Base-by-base conservation (phyloP, 2,329 filamentous ascomycete species). In the Pseudodiploospora longispora region DNA sequence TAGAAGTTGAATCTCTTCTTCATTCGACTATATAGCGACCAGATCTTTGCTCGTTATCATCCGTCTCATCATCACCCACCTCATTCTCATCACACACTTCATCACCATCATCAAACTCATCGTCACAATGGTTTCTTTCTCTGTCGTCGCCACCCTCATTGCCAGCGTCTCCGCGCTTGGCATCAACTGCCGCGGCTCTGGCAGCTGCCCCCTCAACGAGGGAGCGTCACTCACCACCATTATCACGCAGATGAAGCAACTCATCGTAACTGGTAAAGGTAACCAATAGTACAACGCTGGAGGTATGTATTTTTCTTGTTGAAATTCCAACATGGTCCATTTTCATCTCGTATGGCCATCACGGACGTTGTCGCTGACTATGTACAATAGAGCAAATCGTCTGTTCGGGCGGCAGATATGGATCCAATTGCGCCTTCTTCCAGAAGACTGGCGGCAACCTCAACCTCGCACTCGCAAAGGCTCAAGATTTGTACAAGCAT, bases 121-220 rank as follows among this genome's bases (percentile, higher is more conserved):
- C 19, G 19, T 19, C 19, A 19, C 19, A 38, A 38, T 38, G 36
- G 36, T 38, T 28, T 38, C 36, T 27, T 38, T 40, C 37, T 27
- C 38, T 29, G 27, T 42, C n/a, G 4, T 48, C 32, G 33, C 41
- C 8, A 35, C 44, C 12, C 34, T 51, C 30, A 32, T 47, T 27
- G 37, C 43, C 30, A 40, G 30, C 27, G 47, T 39, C 35, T 38
- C 47, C 1, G 47, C 50, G 0, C 43, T 48, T 2, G 52, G 50
- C 30, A 51, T 47, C 28, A 50, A 52, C 41, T 54, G 52, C 42
- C 40, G 48, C 30, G 50, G 46, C 33, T 52, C 52, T 5, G 48
- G 42, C 28, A 38, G 29, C 10, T 54, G 51, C 41, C 37, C 7
- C 9, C 28, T 48, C 36, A 52, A 49, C 36, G 30, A 48, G 12